A percentile compares a stretch with the other conserved stretches of the same genome.
These are phyloP conservation scores for Plasmodium coatneyi DNA, from an alignment of 169 alveolate species.

Conservation along the genomic window DNA sequence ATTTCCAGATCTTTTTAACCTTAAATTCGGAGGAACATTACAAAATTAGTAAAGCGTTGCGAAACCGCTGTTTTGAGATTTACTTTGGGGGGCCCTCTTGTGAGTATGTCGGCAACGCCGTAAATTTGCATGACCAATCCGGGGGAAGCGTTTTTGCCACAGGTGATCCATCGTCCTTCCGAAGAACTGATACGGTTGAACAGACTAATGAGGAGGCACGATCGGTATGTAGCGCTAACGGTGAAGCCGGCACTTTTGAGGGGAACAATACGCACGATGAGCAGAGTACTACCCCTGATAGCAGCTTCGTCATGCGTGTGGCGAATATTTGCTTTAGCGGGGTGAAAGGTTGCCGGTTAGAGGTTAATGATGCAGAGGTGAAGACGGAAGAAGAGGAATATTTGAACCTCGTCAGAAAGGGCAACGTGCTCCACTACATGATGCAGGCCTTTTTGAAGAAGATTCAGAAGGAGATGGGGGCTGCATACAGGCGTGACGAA, in stretches of 20 bases:
- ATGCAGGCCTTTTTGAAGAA: slow-evolving; percentile 37
- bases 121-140: not conserved
- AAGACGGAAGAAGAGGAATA: not conserved
- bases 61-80: slow-evolving; percentile 93
- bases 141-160: not conserved
- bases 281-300: not conserved
- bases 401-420: slow-evolving; percentile 23
- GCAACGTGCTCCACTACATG: slow-evolving; percentile 27
- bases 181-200: not conserved
- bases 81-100: slow-evolving; percentile 45
- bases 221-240: not conserved
- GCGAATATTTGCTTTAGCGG: not conserved
- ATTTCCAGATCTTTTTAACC: slow-evolving; percentile 92
- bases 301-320: not conserved
- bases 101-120: slow-evolving; percentile 25
- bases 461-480: not conserved
- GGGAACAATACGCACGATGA: not conserved
- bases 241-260: not conserved
- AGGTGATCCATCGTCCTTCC: not conserved
- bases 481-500: not conserved
- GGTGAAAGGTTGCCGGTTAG: not conserved
- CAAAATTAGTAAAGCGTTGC: slow-evolving; percentile 89
- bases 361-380: not conserved
- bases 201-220: not conserved
- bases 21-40: slow-evolving; percentile 78